Conservation (phyloP, 1,284 basidiomycete genomes). For the Cryptococcus hybrid region DNA sequence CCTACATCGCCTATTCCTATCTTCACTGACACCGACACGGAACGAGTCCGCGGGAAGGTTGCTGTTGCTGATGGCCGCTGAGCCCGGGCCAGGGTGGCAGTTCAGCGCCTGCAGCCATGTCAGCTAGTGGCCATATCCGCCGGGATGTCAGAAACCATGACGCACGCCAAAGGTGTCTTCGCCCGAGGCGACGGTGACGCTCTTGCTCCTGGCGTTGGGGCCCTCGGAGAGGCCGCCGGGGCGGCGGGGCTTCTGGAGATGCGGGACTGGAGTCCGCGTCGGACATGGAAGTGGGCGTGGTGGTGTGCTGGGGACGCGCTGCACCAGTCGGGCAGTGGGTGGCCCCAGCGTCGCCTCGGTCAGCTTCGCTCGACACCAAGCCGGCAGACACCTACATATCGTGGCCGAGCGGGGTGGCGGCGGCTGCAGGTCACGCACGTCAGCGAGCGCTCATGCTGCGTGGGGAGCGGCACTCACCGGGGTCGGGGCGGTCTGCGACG, state of each 20-base stretch:
- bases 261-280: slow-evolving; percentile 17
- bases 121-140: background rate
- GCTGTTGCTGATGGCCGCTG: background rate
- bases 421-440: slow-evolving; percentile 28
- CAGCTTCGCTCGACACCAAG: background rate
- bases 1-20: slow-evolving; percentile 75
- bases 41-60: slow-evolving; percentile 54
- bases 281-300: slow-evolving; percentile 24
- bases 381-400: background rate
- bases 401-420: background rate
- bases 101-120: slow-evolving; percentile 47
- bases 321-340: background rate
- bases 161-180: slow-evolving; percentile 72
- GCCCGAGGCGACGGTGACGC: slow-evolving; percentile 67
- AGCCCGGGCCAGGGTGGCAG: slow-evolving; percentile 40
- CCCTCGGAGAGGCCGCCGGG: slow-evolving; percentile 40
- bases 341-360: background rate
- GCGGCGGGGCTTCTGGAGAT: slow-evolving; percentile 18
- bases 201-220: slow-evolving; percentile 69
- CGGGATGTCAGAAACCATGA: slow-evolving; percentile 13
- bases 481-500: slow-evolving; percentile 6
- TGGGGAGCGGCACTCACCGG: slow-evolving; percentile 12
- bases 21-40: slow-evolving; percentile 83
- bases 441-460: slow-evolving; percentile 1
- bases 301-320: slow-evolving; percentile 12